Percentiles rank a stretch among this genome's conserved stretches.
Evolutionary conservation across 306 rosid species (phyloP).

Genomic region (Senna tora): DNA sequence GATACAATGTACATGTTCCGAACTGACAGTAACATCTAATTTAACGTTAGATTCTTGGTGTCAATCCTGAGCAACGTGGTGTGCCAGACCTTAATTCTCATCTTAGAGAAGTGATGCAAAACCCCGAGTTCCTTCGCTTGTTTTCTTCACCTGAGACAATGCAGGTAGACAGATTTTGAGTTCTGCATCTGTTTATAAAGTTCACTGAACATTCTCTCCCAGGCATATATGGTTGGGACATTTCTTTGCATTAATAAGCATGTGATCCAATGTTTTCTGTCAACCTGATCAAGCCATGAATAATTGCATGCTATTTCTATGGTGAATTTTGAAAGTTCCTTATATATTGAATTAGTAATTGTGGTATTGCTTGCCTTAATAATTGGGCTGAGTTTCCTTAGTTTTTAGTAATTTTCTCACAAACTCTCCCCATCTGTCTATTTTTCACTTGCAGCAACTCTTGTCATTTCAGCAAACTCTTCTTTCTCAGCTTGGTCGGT

Average conservation of each 20-base stretch:
- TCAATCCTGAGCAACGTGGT: constrained; percentile 66
- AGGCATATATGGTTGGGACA: not conserved
- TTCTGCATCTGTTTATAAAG: constrained; percentile 32
- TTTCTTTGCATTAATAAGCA: constrained; percentile 1
- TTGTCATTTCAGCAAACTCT: constrained; percentile 22
- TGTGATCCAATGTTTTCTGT: constrained; percentile 24
- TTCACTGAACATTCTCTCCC: constrained; percentile 3
- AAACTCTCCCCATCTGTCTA: not conserved
- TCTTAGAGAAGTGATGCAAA: constrained; percentile 83
- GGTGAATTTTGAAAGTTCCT: not conserved
- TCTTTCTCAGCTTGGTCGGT: constrained; percentile 24
- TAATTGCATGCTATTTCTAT: not conserved
- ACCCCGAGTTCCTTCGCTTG: constrained; percentile 77
- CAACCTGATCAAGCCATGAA: not conserved
- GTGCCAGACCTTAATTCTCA: constrained; percentile 70
- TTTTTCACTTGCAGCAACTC: constrained; percentile 22
- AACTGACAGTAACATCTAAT: constrained; percentile 34
- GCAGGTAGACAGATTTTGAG: constrained; percentile 61
- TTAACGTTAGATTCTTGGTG: constrained; percentile 61
- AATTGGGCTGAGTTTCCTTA: not conserved
- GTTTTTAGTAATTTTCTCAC: not conserved
- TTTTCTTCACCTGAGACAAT: constrained; percentile 84
- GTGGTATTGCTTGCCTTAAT: constrained; percentile 2
- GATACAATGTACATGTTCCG: constrained; percentile 31
- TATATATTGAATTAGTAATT: not conserved